phyloP scores from a whole-genome alignment of 257 asterid species.

The Ilex asprella region DNA sequence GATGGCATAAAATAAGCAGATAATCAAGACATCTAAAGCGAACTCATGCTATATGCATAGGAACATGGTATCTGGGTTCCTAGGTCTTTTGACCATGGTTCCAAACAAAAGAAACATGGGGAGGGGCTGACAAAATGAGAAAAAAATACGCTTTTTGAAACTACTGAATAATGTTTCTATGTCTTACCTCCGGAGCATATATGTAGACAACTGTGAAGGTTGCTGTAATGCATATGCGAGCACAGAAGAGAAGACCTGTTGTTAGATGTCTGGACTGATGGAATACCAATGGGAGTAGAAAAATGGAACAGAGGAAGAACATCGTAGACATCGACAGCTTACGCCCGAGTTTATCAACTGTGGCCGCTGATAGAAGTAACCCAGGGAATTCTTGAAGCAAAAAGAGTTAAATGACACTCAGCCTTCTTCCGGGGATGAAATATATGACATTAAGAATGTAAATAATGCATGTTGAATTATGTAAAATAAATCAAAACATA shows the following conservation, averaged over 20 bases:
- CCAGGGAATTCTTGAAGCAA: constrained; percentile 59
- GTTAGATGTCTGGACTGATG: constrained; percentile 44
- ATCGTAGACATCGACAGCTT: constrained; percentile 56
- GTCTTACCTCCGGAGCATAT: constrained; percentile 71
- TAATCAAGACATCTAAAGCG: no score
- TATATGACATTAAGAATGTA: background rate
- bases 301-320: constrained; percentile 50
- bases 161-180: background rate
- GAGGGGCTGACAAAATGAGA: background rate
- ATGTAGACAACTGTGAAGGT: constrained; percentile 60
- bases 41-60: no score
- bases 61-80: no score
- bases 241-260: constrained; percentile 54
- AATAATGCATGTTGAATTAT: background rate
- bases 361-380: constrained; percentile 50
- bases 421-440: constrained; percentile 9
- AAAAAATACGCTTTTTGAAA: no score
- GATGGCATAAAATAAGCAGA: no score
- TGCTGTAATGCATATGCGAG: constrained; percentile 59
- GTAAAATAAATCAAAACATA: constrained; percentile 3
- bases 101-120: background rate
- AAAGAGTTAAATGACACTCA: constrained; percentile 16
- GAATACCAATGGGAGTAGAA: constrained; percentile 51
- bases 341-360: constrained; percentile 67
- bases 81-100: no score